These are phyloP conservation scores for Massospora cicadina DNA, from an alignment of 371 early-diverging fungal genomes.

Conservation along the genomic window DNA sequence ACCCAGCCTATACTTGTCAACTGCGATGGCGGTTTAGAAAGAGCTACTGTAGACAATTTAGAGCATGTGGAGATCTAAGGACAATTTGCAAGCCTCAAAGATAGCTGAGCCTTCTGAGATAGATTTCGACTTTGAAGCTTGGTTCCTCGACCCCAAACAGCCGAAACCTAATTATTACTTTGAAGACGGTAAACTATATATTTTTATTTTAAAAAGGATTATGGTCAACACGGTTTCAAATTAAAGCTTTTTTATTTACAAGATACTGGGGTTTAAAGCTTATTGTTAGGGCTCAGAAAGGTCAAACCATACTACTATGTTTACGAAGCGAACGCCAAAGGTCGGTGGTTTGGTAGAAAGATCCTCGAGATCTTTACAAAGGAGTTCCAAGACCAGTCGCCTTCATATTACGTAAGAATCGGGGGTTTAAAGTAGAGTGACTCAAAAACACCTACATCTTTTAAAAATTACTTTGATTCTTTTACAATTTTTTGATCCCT, in stretches of 20 bases:
- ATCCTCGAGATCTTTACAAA: conserved; percentile 54
- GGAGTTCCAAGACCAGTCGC: conserved; percentile 72
- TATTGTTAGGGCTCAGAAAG: conserved; percentile 39
- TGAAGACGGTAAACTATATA: not conserved
- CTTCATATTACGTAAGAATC: conserved; percentile 62
- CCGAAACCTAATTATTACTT: not conserved
- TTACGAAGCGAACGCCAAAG: conserved; percentile 70
- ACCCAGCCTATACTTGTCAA: too few species aligned
- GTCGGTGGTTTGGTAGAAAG: conserved; percentile 66
- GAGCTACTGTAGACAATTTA: too few species aligned
- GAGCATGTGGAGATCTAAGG: too few species aligned
- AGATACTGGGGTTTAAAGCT: not conserved
- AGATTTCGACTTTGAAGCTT: not conserved
- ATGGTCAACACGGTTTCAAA: not conserved
- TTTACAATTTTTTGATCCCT: not conserved
- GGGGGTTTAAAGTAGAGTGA: too few species aligned
- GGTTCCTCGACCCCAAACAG: not conserved
- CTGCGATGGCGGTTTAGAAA: too few species aligned
- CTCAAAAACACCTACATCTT: too few species aligned
- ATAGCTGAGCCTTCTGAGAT: not conserved
- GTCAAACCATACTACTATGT: conserved; percentile 67
- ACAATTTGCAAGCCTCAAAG: too few species aligned
- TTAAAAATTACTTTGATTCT: not conserved
- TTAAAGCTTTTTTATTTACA: not conserved
- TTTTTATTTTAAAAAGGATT: not conserved